These are phyloP conservation scores for Leccinellum luteum DNA, from an alignment of 768 basidiomycete genomes.

Conservation along the genomic window DNA sequence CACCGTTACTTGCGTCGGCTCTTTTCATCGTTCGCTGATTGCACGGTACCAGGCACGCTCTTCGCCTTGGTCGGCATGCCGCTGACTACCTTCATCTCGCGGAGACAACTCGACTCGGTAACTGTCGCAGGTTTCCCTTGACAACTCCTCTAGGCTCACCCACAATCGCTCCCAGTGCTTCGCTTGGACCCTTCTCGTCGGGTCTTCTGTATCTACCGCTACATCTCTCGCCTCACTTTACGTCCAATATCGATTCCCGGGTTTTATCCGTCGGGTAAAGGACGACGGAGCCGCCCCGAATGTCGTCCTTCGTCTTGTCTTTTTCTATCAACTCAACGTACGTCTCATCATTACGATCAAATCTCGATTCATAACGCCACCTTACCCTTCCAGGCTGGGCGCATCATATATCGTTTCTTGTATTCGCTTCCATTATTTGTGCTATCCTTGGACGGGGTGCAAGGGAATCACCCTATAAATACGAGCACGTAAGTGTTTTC, in stretches of 20 bases:
- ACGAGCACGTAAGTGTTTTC: constrained; percentile 49
- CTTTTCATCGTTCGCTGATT: constrained; percentile 5
- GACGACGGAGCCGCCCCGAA: constrained; percentile 70
- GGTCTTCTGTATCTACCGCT: constrained; percentile 59
- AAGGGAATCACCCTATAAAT: constrained; percentile 48
- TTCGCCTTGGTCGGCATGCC: constrained; percentile 71
- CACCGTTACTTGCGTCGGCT: background rate
- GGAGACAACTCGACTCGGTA: constrained; percentile 59
- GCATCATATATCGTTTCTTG: constrained; percentile 73
- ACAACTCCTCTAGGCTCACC: constrained; percentile 12
- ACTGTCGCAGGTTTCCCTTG: background rate
- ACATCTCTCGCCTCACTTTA: constrained; percentile 73
- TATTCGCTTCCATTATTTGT: constrained; percentile 69
- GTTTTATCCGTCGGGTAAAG: constrained; percentile 68
- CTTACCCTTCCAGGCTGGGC: constrained; percentile 46
- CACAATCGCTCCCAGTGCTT: constrained; percentile 46
- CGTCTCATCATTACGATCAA: constrained; percentile 25
- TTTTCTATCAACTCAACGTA: constrained; percentile 79
- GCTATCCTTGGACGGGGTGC: constrained; percentile 63
- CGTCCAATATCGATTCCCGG: constrained; percentile 67
- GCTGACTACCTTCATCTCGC: constrained; percentile 57
- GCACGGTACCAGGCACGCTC: constrained; percentile 50
- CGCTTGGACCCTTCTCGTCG: constrained; percentile 75
- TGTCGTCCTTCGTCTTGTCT: constrained; percentile 69
- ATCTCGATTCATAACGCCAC: background rate